Conservation (phyloP, 1,139 yeast genomes). For the Blastobotrys buckinghamii region DNA sequence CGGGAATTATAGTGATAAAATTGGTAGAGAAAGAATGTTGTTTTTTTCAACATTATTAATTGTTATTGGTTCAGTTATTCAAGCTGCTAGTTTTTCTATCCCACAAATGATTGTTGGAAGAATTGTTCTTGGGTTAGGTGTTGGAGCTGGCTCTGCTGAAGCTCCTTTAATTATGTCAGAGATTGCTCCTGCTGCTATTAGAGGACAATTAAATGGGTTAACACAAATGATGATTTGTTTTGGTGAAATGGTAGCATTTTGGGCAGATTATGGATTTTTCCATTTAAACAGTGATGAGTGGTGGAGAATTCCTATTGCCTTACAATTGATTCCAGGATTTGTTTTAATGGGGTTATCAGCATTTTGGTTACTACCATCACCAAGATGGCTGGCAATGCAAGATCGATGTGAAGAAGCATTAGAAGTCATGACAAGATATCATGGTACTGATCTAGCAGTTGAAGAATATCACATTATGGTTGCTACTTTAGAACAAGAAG, state of each 20-base stretch:
- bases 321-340: slow-evolving; percentile 27
- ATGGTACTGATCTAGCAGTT: slow-evolving; percentile 17
- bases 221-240: slow-evolving; percentile 18
- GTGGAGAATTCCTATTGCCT: slow-evolving; percentile 26
- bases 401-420: slow-evolving; percentile 27
- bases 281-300: slow-evolving; percentile 37
- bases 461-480: slow-evolving; percentile 16
- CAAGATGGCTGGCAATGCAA: slow-evolving; percentile 53
- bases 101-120: slow-evolving; percentile 40
- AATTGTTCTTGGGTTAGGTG: slow-evolving; percentile 53
- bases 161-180: slow-evolving; percentile 57
- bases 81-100: slow-evolving; percentile 48
- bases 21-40: slow-evolving; percentile 78
- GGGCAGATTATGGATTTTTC: slow-evolving; percentile 71
- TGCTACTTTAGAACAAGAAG: slow-evolving; percentile 31
- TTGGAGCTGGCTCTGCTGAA: slow-evolving; percentile 56
- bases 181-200: slow-evolving; percentile 45
- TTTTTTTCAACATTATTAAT: slow-evolving; percentile 76
- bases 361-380: slow-evolving; percentile 36
- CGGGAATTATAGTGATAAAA: slow-evolving; percentile 69
- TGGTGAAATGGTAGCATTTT: slow-evolving; percentile 68
- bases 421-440: slow-evolving; percentile 11
- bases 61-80: slow-evolving; percentile 73
- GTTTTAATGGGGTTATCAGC: slow-evolving; percentile 16
- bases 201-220: slow-evolving; percentile 62